Evolutionary conservation across 164 flowering plant genomes (phyloP), one percentile per base, ranked within the genome.

Genomic region (Houttuynia cordata): DNA sequence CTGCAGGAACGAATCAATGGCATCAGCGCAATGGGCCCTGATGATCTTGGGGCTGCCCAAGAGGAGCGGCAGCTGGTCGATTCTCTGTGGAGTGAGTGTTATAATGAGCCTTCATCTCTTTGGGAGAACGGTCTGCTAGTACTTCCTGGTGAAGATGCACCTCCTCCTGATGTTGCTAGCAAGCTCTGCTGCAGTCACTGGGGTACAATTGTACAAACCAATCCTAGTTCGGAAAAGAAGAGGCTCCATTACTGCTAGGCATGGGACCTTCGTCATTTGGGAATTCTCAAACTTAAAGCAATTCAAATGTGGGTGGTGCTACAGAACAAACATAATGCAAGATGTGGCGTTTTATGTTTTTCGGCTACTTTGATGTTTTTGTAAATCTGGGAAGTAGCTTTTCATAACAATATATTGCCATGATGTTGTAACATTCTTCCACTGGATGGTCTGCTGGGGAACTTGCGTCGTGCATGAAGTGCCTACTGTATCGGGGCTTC

Each of bases 41-140:
- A 88, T 17, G 97, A 88, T 62, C 85, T 88, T 37, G 82, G 83
- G n/a, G 91, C 97, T 19, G 84, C 80, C 0, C 80, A 55, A 70
- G 99, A 94, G 65, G 99, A 94, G 76, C 79, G 96, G 67, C 88
- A 81, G 22, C 95, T 94, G 37, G 85, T 88, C 24, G 99, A 94
- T 58, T 75, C 87, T 3, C 78, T 94, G 1, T 94, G 99, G 99
- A 87, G 47, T 37, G 63, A 79, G 8, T 85, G 88, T 58, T 88
- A 73, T 57, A 74, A 80, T 12, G 99, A 87, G 70, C 95, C 96
- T 20, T 94, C 97, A 24, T 76, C 88, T 45, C 86, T 94, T 1
- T 60, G 78, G 51, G 89, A 82, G 72, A 81, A 81, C 64, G 97
- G 96, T 13, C 86, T 93, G 42, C 79, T 89, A 37, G 80, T 70